Percentiles rank a stretch among this genome's conserved stretches.
Conservation (phyloP, 345 rosid genomes). For the Clausena lansium region DNA sequence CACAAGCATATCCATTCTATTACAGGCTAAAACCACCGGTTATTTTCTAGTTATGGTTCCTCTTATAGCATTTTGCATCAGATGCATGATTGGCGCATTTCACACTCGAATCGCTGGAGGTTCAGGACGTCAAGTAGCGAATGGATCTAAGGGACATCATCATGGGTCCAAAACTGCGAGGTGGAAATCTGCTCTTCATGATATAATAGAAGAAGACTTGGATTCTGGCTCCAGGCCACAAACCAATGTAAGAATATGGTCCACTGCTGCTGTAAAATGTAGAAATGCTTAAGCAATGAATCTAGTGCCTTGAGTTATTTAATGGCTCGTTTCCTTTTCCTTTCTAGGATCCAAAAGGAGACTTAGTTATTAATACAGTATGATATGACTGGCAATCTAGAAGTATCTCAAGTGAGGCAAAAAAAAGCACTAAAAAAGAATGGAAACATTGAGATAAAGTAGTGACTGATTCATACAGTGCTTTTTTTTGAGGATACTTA, state of each 20-base stretch:
- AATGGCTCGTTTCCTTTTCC: neutral
- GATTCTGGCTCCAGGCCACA: conserved; percentile 13
- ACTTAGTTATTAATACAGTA: neutral
- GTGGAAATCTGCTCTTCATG: conserved; percentile 38
- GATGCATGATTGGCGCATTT: conserved; percentile 31
- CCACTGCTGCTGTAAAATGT: neutral
- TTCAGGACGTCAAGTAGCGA: neutral
- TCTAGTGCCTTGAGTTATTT: neutral
- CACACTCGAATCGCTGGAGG: conserved; percentile 19
- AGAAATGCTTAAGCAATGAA: neutral
- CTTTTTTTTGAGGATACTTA: neutral
- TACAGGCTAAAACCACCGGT: conserved; percentile 37
- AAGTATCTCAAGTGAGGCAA: neutral
- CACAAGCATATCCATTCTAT: conserved; percentile 12
- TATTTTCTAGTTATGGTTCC: conserved; percentile 42
- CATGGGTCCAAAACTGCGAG: conserved; percentile 20
- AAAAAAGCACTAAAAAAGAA: neutral
- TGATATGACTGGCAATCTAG: neutral
- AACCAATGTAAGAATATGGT: conserved; percentile 18
- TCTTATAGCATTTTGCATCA: conserved; percentile 38
- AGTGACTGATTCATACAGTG: neutral
- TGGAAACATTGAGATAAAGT: neutral
- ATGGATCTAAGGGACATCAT: conserved; percentile 11
- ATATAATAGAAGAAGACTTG: conserved; percentile 22
- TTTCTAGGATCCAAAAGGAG: neutral